phyloP scores from a whole-genome alignment of 2,329 filamentous ascomycete genomes.

The Dothideomycetidae sp. region DNA sequence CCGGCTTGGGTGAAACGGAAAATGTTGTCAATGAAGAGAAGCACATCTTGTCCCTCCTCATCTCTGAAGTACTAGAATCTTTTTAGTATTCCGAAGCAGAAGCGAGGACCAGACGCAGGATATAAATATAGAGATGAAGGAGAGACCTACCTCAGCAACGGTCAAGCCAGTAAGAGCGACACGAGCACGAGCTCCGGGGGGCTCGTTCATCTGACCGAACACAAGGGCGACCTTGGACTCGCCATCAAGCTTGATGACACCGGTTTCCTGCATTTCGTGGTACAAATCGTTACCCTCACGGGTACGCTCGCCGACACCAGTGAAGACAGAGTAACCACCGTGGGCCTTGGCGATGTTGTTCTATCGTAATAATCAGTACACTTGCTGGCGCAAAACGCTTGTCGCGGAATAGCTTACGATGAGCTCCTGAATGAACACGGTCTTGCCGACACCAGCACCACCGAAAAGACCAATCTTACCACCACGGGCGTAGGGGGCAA shows the following conservation, averaged over 20 bases:
- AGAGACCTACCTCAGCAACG: too few relatives aligned
- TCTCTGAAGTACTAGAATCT: conserved; percentile 52
- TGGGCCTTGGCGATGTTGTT: conserved; percentile 99
- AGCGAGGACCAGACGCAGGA: too few relatives aligned
- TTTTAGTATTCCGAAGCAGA: not conserved
- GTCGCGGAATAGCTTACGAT: conserved; percentile 47
- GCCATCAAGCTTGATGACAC: conserved; percentile 97
- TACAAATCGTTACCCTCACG: conserved; percentile 99
- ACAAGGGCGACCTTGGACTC: conserved; percentile 99
- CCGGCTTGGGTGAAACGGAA: conserved; percentile 99
- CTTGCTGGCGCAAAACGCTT: not conserved
- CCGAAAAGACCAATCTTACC: conserved; percentile 99
- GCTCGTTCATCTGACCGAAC: conserved; percentile 99
- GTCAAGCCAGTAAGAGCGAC: conserved; percentile 76
- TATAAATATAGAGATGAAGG: too few relatives aligned
- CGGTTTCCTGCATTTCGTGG: conserved; percentile 99
- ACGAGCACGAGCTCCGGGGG: conserved; percentile 98
- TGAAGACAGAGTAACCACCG: conserved; percentile 99
- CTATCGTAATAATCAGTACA: conserved; percentile 24
- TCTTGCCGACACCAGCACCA: conserved; percentile 99
- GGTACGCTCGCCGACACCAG: conserved; percentile 99
- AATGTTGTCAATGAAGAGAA: conserved; percentile 99
- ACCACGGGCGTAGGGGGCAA: conserved; percentile 99
- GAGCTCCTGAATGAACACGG: conserved; percentile 99
- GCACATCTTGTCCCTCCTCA: conserved; percentile 79